A percentile compares a stretch with the other conserved stretches of the same genome.
Conservation (phyloP, 768 basidiomycete species). For the Amanita subjunquillea region DNA sequence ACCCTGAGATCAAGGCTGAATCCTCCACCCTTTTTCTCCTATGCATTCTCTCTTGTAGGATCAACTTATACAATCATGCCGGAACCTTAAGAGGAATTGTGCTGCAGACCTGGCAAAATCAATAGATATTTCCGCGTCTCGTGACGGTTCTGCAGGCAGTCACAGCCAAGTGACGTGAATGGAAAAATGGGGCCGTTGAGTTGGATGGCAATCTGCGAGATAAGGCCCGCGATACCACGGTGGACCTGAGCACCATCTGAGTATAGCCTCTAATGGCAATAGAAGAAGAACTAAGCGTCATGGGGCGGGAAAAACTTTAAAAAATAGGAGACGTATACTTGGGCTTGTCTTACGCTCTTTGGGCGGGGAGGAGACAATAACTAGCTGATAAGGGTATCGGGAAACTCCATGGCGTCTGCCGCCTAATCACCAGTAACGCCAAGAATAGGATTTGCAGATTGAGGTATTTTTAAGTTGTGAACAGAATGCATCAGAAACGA, state of each 20-base stretch:
- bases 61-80: conserved; percentile 49
- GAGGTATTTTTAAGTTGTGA: neutral
- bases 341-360: conserved; percentile 45
- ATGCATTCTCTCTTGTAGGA: conserved; percentile 62
- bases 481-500: too few species aligned
- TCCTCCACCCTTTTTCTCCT: conserved; percentile 57
- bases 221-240: conserved; percentile 19
- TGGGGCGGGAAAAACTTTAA: neutral
- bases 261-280: conserved; percentile 61
- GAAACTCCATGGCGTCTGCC: neutral
- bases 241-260: too few species aligned
- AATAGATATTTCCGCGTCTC: conserved; percentile 42
- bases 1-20: conserved; percentile 87
- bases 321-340: conserved; percentile 28
- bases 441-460: neutral
- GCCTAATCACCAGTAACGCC: neutral
- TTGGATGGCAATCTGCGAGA: conserved; percentile 83
- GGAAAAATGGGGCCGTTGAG: conserved; percentile 93
- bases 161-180: conserved; percentile 64
- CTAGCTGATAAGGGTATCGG: conserved; percentile 34
- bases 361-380: conserved; percentile 51
- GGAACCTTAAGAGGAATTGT: conserved; percentile 63
- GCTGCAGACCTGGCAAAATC: conserved; percentile 62
- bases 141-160: conserved; percentile 32
- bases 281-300: conserved; percentile 41